Evolutionary conservation across 148 eudicot genomes (phyloP), one percentile per base, ranked within the genome.

Genomic region (Persicaria maculosa): DNA sequence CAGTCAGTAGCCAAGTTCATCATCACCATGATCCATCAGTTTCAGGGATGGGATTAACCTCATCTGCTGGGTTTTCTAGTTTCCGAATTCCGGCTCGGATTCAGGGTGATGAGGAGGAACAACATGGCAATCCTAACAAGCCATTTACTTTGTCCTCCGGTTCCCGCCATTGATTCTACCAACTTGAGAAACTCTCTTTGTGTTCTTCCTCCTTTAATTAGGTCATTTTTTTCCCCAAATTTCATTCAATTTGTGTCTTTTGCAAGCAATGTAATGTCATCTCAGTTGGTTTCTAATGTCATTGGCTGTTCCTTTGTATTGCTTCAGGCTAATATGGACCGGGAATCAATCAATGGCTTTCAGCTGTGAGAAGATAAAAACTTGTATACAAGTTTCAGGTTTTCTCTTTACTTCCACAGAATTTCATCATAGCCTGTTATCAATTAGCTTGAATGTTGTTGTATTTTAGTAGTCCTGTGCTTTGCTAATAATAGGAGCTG

Each of bases 41-140:
- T 74, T 19, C 86, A 40, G 88, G 91, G 73, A 80, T 83, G 71
- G 88, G 90, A 57, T 88, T 83, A 74, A 73, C 81, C 74, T 84
- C 88, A 0, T 76, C 74, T 0, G 85, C 90, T 74, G 95, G 88
- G 36, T 91, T 91, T 78, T 80, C 96, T 15, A 97, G 96, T 75
- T 95, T 90, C 67, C 88, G 78, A 74, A 74, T 95, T 77, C 98
- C 98, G 8, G 84, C 97, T 81, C 88, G 96, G 84, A 88, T 95
- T 75, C 93, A 87, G 80, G 98, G 98, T 83, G 93, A 47, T 70
- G 73, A 70, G 31, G 73, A 90, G 44, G 97, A 94, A 93, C 97
- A 95, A 65, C 90, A 88, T 45, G 52, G 93, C 76, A 79, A 86
- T 65, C 88, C 88, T 65, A 89, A 87, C 80, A 88, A 86, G 85